phyloP scores from a whole-genome alignment of 1,284 basidiomycete species.

The Fomitopsis palustris region DNA sequence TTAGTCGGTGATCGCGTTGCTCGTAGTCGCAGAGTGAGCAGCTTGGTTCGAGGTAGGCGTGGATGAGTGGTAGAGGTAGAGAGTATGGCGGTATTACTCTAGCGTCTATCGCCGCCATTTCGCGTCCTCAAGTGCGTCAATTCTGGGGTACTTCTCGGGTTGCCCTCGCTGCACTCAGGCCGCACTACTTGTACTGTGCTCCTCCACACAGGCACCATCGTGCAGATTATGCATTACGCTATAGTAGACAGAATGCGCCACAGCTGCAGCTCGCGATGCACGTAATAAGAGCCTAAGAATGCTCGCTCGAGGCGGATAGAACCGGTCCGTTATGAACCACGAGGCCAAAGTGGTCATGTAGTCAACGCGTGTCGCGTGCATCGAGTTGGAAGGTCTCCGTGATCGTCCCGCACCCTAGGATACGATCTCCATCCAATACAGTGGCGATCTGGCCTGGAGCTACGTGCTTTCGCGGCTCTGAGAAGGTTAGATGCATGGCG shows the following conservation, averaged over 20 bases:
- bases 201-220: background rate
- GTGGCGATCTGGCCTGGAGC: slow-evolving; percentile 79
- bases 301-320: background rate
- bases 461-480: slow-evolving; percentile 64
- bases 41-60: background rate
- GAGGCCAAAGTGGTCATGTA: background rate
- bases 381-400: slow-evolving; percentile 7
- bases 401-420: slow-evolving; percentile 82
- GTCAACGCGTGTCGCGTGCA: background rate
- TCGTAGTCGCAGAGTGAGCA: no score
- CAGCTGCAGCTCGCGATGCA: background rate
- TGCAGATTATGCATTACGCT: background rate
- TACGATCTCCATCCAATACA: slow-evolving; percentile 74
- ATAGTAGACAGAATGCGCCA: background rate
- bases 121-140: slow-evolving; percentile 1
- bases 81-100: background rate
- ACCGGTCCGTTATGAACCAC: background rate
- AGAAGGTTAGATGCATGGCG: slow-evolving; percentile 46
- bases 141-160: background rate
- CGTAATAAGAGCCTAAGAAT: background rate
- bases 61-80: background rate
- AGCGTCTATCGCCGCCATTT: slow-evolving; percentile 6
- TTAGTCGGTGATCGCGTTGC: background rate
- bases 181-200: background rate
- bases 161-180: background rate